phyloP scores from a whole-genome alignment of 306 rosid species.

The Malus asiatica region DNA sequence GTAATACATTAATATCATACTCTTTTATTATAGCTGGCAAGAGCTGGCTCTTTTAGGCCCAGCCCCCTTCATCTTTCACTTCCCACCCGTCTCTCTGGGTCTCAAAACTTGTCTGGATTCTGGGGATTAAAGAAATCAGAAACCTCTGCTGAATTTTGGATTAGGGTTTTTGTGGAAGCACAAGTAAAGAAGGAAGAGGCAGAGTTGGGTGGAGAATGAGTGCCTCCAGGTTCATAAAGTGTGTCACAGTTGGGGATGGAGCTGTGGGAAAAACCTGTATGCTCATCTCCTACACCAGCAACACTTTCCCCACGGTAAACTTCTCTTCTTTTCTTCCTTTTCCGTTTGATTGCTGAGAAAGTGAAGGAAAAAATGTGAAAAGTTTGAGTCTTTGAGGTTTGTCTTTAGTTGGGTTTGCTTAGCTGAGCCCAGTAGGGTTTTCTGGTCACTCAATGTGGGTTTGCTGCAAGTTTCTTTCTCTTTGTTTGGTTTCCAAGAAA shows the following conservation, averaged over 20 bases:
- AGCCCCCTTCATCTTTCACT: neutral
- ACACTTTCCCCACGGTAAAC: constrained; percentile 86
- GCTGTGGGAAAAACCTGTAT: constrained; percentile 98
- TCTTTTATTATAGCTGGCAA: constrained; percentile 47
- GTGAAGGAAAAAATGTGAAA: neutral
- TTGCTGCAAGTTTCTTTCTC: neutral
- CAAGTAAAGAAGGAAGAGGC: neutral
- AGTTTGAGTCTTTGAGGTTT: constrained; percentile 10
- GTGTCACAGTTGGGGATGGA: constrained; percentile 94
- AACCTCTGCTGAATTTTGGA: constrained; percentile 14
- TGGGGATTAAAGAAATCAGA: neutral
- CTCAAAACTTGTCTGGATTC: constrained; percentile 24
- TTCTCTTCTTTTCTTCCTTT: neutral
- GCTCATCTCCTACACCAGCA: constrained; percentile 97
- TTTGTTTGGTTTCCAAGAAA: constrained; percentile 14
- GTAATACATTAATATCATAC: neutral
- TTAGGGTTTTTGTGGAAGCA: constrained; percentile 21
- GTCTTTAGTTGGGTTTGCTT: constrained; percentile 12
- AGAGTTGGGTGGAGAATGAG: constrained; percentile 46
- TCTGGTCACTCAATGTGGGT: neutral
- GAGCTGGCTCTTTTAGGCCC: constrained; percentile 50
- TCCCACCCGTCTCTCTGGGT: constrained; percentile 6
- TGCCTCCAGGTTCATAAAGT: constrained; percentile 89
- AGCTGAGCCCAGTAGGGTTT: neutral
- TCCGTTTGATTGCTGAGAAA: constrained; percentile 13